Base-by-base conservation (phyloP, 768 basidiomycete genomes). In the Xerocomellus amylosporus region DNA sequence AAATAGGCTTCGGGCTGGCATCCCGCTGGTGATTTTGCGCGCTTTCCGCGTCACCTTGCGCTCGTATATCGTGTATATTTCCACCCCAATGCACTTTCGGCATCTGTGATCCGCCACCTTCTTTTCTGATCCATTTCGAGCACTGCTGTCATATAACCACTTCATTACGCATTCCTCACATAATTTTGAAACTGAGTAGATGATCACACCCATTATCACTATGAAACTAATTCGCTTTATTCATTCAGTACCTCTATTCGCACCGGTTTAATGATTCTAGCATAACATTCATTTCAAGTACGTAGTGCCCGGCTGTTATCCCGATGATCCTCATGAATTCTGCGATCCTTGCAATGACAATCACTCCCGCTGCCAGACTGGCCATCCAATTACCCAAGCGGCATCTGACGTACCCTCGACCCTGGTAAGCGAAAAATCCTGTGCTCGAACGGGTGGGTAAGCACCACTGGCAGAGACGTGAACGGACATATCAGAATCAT, bases 121-220 rank as follows among this genome's bases (percentile, higher is more conserved):
- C 54, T 47, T 52, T 54, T 46, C 51, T 51, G 45, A 55, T 40
- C 57, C 58, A 51, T 43, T 66, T 61, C 52, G 62, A 61, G 64
- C 67, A 71, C 69, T 68, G 74, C 67, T 76, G 70, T 75, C 70
- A 68, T 70, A 68, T 74, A 73, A 56, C 64, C 63, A 64, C 68
- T 67, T 72, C 71, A 62, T 67, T 68, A 70, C 70, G 59, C 70
- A 70, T 50, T 39, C 49, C 49, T 65, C 62, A 51, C 69, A 71
- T 68, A 69, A 72, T 69, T 60, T 67, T 58, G 59, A 62, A 39
- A 53, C 62, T 47, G 61, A 59, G 54, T 71, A 72, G 66, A 72
- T 58, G 61, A 53, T 47, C 58, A 51, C 45, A 51, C 44, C 58
- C 51, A 62, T 55, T 61, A 67, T 69, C 58, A 52, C 64, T 60